A percentile compares a stretch with the other conserved stretches of the same genome.
Conservation (phyloP, 75 land plant species). For the Pseudotsuga menziesii region DNA sequence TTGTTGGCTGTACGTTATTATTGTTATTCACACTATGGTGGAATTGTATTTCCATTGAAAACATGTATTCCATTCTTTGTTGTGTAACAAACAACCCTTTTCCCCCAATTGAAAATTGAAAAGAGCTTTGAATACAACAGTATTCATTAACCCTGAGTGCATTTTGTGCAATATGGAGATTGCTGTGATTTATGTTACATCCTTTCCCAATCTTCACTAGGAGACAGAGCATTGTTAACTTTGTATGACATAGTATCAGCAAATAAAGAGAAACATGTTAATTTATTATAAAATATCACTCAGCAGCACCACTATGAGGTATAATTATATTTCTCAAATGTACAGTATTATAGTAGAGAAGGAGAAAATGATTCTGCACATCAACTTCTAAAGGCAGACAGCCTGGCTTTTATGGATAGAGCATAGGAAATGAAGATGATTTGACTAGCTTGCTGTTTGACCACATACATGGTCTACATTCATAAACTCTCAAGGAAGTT, state of each 20-base stretch:
- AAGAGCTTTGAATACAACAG: too few species aligned
- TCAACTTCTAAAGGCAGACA: too few species aligned
- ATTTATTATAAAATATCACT: not conserved
- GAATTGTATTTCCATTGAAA: not conserved
- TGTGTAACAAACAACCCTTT: not conserved
- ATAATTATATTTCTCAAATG: too few species aligned
- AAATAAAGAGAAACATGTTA: not conserved
- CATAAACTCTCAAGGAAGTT: too few species aligned
- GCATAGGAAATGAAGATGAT: too few species aligned
- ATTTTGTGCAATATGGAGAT: not conserved
- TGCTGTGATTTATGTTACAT: not conserved
- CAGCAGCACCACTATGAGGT: too few species aligned
- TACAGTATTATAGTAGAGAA: too few species aligned
- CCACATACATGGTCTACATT: too few species aligned
- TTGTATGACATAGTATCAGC: not conserved
- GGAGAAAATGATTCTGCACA: too few species aligned
- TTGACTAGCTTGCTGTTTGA: too few species aligned
- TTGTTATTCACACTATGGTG: not conserved
- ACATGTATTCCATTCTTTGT: constrained; percentile 1
- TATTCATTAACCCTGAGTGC: too few species aligned
- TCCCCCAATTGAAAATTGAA: not conserved
- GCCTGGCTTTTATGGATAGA: too few species aligned
- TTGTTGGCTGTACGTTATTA: not conserved
- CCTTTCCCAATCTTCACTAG: not conserved
- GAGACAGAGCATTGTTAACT: not conserved